Percentiles rank a stretch among this genome's conserved stretches.
Evolutionary conservation across 345 rosid species (phyloP).

Genomic region (Cochlearia excelsa): DNA sequence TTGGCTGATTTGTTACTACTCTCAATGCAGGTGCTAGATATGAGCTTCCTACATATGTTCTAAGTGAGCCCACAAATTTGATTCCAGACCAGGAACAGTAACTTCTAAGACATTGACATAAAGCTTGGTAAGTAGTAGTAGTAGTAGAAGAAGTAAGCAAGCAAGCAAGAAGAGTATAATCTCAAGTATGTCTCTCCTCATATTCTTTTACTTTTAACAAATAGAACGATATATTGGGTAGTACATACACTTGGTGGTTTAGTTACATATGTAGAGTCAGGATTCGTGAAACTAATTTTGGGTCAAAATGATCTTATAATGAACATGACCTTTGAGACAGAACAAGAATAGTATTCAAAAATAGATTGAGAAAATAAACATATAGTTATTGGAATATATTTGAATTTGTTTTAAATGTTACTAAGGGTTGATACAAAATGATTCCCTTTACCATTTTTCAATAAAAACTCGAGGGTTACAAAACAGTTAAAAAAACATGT

Average conservation of each 20-base stretch:
- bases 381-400: background rate
- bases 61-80: slow-evolving; percentile 80
- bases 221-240: background rate
- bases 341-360: background rate
- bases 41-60: slow-evolving; percentile 73
- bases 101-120: background rate
- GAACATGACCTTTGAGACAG: slow-evolving; percentile 1
- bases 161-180: slow-evolving; percentile 15
- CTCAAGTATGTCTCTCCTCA: background rate
- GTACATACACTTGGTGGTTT: slow-evolving; percentile 16
- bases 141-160: background rate
- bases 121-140: slow-evolving; percentile 9
- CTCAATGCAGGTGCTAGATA: slow-evolving; percentile 66
- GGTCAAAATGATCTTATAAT: slow-evolving; percentile 8
- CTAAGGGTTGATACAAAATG: slow-evolving; percentile 21
- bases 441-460: slow-evolving; percentile 3
- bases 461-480: slow-evolving; percentile 4
- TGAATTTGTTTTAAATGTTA: background rate
- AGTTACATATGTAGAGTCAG: slow-evolving; percentile 6
- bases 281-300: background rate
- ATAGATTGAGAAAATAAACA: background rate
- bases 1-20: background rate
- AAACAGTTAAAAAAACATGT: slow-evolving; percentile 12
- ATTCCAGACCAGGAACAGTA: slow-evolving; percentile 41
- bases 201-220: background rate